Base-by-base conservation (phyloP, 23 red algal species). In the Agarophyton chilense region DNA sequence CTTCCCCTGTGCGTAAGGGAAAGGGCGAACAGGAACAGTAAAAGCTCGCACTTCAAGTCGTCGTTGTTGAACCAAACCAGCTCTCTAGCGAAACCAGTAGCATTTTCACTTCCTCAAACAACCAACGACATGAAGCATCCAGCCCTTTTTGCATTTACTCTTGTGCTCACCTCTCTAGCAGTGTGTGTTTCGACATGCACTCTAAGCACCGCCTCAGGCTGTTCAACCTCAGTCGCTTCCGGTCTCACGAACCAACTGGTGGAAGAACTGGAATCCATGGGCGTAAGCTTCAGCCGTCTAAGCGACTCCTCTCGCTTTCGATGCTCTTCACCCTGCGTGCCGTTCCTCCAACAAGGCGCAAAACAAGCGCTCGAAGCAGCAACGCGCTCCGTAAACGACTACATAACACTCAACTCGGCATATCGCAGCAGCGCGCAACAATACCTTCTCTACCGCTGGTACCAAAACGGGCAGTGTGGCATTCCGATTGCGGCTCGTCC, bases 371-470 rank as follows among this genome's bases (percentile, higher is more conserved):
- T 78, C 35, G 41, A 36, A 34, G 34, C 73, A 25, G 73, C 73
- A 3, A 78, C 73, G 47, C 31, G 18, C 4, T 12, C 18, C 2
- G 38, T 2, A 19, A 52, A 52, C 29, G 73, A 78, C 33, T 78
- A 24, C 45, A 78, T 78, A 12, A 78, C 73, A 2, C n/a, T 78
- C 2, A 78, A 78, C 38, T 51, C 43, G 4, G 73, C 73, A 8
- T 78, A 78, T 53, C 73, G 73, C 73, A 78, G 73, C 39, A 78
- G 73, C 38, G 73, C 73, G 2, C 73, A 78, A 39, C 73, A 78
- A 53, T 78, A 78, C 33, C 6, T 78, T 3, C 33, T 78, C 16
- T 78, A 78, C 33, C 34, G 28, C 13, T 78, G 73, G 73, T 78
- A 18, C 12, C 33, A 50, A 18, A 52, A 78, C 24, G 73, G 38